Base-by-base conservation (phyloP, 2,329 filamentous ascomycete species). In the Teratosphaeria gauchensis region DNA sequence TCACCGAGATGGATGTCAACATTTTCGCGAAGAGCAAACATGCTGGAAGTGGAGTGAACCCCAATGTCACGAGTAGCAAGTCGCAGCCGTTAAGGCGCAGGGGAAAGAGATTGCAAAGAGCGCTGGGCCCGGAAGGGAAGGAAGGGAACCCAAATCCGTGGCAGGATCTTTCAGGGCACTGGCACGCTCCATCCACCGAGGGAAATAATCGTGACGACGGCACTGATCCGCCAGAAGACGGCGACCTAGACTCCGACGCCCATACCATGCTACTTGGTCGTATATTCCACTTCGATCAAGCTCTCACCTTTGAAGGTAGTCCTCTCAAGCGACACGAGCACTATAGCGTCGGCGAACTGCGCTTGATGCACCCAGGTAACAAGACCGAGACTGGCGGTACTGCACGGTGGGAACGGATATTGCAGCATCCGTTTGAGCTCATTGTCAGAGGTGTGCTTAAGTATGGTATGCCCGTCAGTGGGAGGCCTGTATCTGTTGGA, bases 1-100 rank as follows among this genome's bases (percentile, higher is more conserved):
- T 99, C 42, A 86, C 89, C 63, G 86, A 92, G 53, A 87, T 95
- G 69, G 91, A 97, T 71, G 80, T 97, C 59, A 91, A 95, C 68
- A 83, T 99, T 33, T 97, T 97, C 73, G 94, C 94, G 32, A 96
- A 95, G 74, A 96, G 91, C 60, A 90, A 89, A 61, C 89, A 92
- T 70, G 88, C 92, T 12, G 89, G 89, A n/a, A 53, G 59, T 28
- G 55, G 57, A 35, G 46, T 21, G 35, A 32, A 54, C 21, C 24
- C 30, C 16, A 28, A 53, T 32, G 19, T 28, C 51, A 30, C 55
- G 21, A 38, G 21, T 16, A 51, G 38, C 24, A 59, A 51, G 33
- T 48, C 28, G 28, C 52, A 19, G 4, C 24, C 24, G 28, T 55
- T 6, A 56, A 56, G 6, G 56, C 58, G 31, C 4, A 31, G 11